Base-by-base conservation (phyloP, 768 basidiomycete genomes). In the Mycena vulgaris region DNA sequence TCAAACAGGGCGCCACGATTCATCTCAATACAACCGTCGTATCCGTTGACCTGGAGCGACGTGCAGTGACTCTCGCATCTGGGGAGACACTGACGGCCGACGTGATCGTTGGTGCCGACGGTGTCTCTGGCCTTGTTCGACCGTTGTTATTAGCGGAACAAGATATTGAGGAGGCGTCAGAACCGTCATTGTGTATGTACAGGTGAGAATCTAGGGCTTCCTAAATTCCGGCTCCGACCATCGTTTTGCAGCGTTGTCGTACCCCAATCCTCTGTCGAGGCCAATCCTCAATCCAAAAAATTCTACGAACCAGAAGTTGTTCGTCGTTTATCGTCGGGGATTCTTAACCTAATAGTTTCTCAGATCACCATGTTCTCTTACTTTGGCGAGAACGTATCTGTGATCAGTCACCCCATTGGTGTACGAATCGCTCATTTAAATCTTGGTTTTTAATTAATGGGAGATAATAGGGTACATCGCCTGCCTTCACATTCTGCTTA, bases 251-350 rank as follows among this genome's bases (percentile, higher is more conserved):
- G 49, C 28, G 49, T 17, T 25, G 23, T 30, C 14, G 27, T 28
- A 3, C 49, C 49, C 5, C 7, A 80, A 60, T 75, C 79, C 28
- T 63, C 75, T 23, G 83, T 90, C 68, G 73, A 79, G 62, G 75
- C 78, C 47, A 86, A 90, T 66, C 77, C 81, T 4, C 77, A 82
- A 28, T 79, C 89, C 3, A 71, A 74, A 19, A 70, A 68, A n/a
- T 63, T 87, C 31, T 82, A 76, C 48, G 69, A 76, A 30, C 67
- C 69, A n/a, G 62, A 71, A 28, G 53, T 66, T 63, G 83, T 80
- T 68, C 48, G 80, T 65, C 61, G 4, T 27, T 39, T 48, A 45
- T 45, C 16, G 17, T 35, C 28, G 6, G 30, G 14, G 14, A 9
- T 28, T 49, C 16, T 9, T 19, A 30, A 8, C 33, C 40, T 72